phyloP scores from a whole-genome alignment of 805 yeast genomes.

The Wickerhamiella sorbophila region DNA sequence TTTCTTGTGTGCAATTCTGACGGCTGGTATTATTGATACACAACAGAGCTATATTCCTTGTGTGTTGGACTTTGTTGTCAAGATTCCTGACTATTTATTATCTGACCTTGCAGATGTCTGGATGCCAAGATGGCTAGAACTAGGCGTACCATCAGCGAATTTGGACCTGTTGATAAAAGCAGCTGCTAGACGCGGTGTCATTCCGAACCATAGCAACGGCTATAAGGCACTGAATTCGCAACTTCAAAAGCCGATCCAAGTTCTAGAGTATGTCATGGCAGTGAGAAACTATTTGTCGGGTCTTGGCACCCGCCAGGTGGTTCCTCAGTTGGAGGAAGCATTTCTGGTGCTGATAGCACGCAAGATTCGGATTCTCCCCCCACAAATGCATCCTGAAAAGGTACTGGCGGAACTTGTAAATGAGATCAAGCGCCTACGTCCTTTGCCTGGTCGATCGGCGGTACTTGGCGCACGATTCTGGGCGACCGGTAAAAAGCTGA shows the following conservation, averaged over 20 bases:
- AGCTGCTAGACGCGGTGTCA: not conserved
- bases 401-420: not conserved
- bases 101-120: not conserved
- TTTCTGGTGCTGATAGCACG: not conserved
- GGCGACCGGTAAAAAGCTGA: not conserved
- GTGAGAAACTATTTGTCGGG: not conserved
- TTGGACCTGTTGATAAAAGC: not conserved
- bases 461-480: not conserved
- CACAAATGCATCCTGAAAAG: not conserved
- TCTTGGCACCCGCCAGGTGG: not conserved
- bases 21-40: not conserved
- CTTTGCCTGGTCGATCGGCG: not conserved
- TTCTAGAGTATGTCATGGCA: not conserved
- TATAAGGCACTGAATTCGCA: not conserved
- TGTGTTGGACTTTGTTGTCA: not conserved
- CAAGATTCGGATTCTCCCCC: not conserved
- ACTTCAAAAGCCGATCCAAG: not conserved
- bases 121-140: slow-evolving; percentile 1
- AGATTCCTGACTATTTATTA: not conserved
- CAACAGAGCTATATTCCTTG: not conserved
- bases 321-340: not conserved
- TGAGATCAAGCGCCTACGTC: not conserved
- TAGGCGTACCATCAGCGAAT: not conserved
- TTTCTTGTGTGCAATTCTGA: not conserved
- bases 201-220: not conserved